Evolutionary conservation across 352 stramenopile genomes (phyloP), one percentile per base, ranked within the genome.

Genomic region (Globisporangium iwayamae): DNA sequence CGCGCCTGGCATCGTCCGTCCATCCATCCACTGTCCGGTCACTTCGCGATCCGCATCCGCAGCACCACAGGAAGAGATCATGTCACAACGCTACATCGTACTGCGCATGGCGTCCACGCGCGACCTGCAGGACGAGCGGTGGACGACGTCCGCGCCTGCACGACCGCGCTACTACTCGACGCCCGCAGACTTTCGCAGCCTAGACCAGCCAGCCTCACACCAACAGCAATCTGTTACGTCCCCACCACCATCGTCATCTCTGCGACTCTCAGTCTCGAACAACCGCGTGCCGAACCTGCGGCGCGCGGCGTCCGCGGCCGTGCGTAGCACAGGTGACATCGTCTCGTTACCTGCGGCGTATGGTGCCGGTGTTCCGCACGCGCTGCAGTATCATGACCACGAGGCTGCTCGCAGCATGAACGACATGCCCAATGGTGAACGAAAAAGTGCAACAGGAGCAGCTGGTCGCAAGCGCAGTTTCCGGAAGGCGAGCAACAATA

Each of bases 21-120:
- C 13, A 8, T 30, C 32, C 36, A 14, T 48, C 52, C 34, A 16
- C 28, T 30, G 43, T 22, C 4, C 43, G 7, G 16, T 7, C 43
- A 47, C 14, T 47, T 47, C 50, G 41, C 34, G 13, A 55, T 32
- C 36, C 22, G 39, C 45, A 53, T 38, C 25, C 16, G 22, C 25
- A 55, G 25, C 18, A 41, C 46, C 34, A 14, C 13, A 48, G 30
- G 13, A 18, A n/a, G 8, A 25, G 22, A 51, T 64, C 20, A 81
- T 81, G 73, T 75, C 71, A n/a, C 73, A 78, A 57, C 65, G 70
- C 53, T 81, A 81, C 63, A 74, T 81, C 65, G 71, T 78, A 58
- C 69, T 81, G 47, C 68, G 67, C 50, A 81, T 81, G 73, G 73
- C 73, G 32, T 81, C 73, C 51, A 67, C 56, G 47, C 68, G 67